Evolutionary conservation across 2,329 filamentous ascomycete species (phyloP).

Genomic region (Aureobasidium sp.): DNA sequence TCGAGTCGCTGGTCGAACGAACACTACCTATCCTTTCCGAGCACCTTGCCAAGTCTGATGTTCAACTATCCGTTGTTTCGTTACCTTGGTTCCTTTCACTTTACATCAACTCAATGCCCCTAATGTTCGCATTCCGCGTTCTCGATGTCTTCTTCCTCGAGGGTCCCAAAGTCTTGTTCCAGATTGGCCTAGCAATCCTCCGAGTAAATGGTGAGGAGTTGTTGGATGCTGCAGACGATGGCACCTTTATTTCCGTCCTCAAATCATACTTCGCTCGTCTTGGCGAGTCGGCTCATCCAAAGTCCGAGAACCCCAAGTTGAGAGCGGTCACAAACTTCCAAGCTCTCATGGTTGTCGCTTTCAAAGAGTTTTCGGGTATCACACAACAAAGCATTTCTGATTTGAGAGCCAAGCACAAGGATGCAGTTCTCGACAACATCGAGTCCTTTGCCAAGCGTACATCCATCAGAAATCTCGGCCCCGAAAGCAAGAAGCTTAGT

Average conservation of each 20-base stretch:
- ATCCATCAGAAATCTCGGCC: conserved; percentile 88
- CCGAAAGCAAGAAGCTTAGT: conserved; percentile 86
- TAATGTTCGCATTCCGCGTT: conserved; percentile 94
- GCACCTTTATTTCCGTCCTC: conserved; percentile 90
- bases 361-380: conserved; percentile 94
- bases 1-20: conserved; percentile 95
- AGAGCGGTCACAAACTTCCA: conserved; percentile 93
- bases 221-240: conserved; percentile 86
- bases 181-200: conserved; percentile 92
- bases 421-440: conserved; percentile 88
- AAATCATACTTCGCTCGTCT: conserved; percentile 91
- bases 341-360: conserved; percentile 97
- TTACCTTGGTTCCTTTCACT: conserved; percentile 96
- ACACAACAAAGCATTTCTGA: conserved; percentile 90
- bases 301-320: conserved; percentile 89
- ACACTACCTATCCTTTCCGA: conserved; percentile 99
- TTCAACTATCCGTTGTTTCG: conserved; percentile 94
- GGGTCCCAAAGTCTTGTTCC: conserved; percentile 93
- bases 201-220: conserved; percentile 96
- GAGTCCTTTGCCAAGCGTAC: conserved; percentile 97
- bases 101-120: conserved; percentile 98
- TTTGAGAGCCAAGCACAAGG: conserved; percentile 84
- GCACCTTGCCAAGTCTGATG: conserved; percentile 91
- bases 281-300: conserved; percentile 92
- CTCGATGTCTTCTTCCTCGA: conserved; percentile 98